Evolutionary conservation across 768 basidiomycete genomes (phyloP), one percentile per base, ranked within the genome.

Genomic region (Boletus fagicola): DNA sequence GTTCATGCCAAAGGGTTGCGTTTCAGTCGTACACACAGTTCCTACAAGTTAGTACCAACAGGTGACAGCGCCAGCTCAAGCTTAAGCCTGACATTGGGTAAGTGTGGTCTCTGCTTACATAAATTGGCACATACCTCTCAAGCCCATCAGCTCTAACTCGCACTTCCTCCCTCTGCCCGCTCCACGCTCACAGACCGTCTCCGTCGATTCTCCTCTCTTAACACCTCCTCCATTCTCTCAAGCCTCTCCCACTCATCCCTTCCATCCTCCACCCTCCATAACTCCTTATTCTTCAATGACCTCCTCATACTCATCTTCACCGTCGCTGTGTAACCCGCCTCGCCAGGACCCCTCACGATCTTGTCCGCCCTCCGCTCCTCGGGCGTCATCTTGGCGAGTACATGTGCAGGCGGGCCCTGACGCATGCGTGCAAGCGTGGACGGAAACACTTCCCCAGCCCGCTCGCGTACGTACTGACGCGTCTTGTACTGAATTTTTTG

Each of bases 281-380:
- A 57, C 18, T 73, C 66, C 2, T 65, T 61, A 42, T 74, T 65
- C 39, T 65, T 67, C 61, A 87, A 60, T 67, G 76, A 83, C 52
- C 77, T 78, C 3, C 88, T 85, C 57, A 82, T 67, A 56, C 65
- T 71, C 56, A 73, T 73, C 75, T 92, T 93, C 49, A 86, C 76
- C 65, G 71, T 64, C n/a, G 81, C 90, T 2, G 84, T 79, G 68
- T 90, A 92, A 15, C 91, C 91, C 0, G 81, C 87, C 68, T 86
- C 83, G 53, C 85, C 80, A 2, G 82, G 76, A 38, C 83, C 71
- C 35, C 77, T 67, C 50, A 77, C 75, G 5, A 87, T 71, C 58
- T 70, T 73, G 59, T 90, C 87, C 68, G 76, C 66, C 50, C 67
- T 71, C 56, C 75, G 77, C 56, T 80, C 70, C 60, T 77, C 65